Percentiles rank a stretch among this genome's conserved stretches.
Conservation (phyloP, 768 basidiomycete genomes). For the Boletus edulis region DNA sequence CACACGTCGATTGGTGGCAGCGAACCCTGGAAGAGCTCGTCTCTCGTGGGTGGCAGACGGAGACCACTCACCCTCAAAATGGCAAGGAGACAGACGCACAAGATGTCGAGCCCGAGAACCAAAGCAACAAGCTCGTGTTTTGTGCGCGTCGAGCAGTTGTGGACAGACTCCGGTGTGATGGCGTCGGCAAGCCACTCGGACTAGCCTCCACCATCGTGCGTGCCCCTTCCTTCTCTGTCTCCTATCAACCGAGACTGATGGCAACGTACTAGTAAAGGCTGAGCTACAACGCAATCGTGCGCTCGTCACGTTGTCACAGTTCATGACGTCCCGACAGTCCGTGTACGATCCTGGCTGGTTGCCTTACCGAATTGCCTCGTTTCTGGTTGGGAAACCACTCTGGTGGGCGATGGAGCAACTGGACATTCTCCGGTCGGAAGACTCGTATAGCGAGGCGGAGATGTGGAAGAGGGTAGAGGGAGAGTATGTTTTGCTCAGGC, state of each 20-base stretch:
- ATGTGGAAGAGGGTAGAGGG: constrained; percentile 63
- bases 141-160: constrained; percentile 51
- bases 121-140: constrained; percentile 56
- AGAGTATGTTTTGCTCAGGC: constrained; percentile 65
- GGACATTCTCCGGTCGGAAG: constrained; percentile 65
- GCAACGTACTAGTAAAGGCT: constrained; percentile 57
- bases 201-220: constrained; percentile 74
- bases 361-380: constrained; percentile 65
- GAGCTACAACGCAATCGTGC: constrained; percentile 52
- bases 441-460: constrained; percentile 43
- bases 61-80: constrained; percentile 9
- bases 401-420: constrained; percentile 87
- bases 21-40: constrained; percentile 60
- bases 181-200: constrained; percentile 73
- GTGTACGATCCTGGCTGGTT: constrained; percentile 71
- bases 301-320: constrained; percentile 51
- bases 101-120: constrained; percentile 11
- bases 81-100: constrained; percentile 6
- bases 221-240: constrained; percentile 13
- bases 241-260: constrained; percentile 18
- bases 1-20: constrained; percentile 89
- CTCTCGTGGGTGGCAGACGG: constrained; percentile 51
- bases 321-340: constrained; percentile 53
- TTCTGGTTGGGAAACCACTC: constrained; percentile 71
- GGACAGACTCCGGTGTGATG: constrained; percentile 61